Base-by-base conservation (phyloP, 1,284 basidiomycete genomes). In the Phellinidium pouzarii region DNA sequence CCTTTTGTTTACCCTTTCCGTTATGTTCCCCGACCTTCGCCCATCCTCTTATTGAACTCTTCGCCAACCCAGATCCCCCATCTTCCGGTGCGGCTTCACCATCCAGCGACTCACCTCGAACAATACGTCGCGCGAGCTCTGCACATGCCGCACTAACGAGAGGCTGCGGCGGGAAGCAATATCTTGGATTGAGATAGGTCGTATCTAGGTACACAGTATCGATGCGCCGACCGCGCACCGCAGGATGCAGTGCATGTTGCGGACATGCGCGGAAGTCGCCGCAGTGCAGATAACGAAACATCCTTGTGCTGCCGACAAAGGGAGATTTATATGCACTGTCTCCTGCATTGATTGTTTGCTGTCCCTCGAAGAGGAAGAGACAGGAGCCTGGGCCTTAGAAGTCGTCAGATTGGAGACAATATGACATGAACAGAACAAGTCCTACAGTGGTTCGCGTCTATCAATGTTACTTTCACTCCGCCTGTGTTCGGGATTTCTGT, bases 381-480 rank as follows among this genome's bases (percentile, higher is more conserved):
- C 85, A 91, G 0, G 94, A 96, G 4, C 95, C 96, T 0, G 96
- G 95, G 62, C 84, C 80, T 83, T 11, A 19, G 26, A 19, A 40
- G 5, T 7, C 19, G 14, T 20, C 23, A 29, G 36, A n/a, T n/a
- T n/a, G 17, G 19, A 20, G 4, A 40, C 4, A 7, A 14, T 17
- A 25, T 25, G 20, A 53, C 26, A 40, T 7, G 5, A 22, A 29
- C 8, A 41, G 48, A 51, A n/a, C 11, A 34, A n/a, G 17, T 64
- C 75, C 40, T 44, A 82, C 93, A 95, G 64, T 98, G 96, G 64
- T 99, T 99, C 2, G 95, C 95, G 61, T 96, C 91, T n/a, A 99
- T 91, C 38, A 93, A 80, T 0, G 93, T 97, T 1, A 97, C 94
- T 34, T 70, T 75, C 34, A 98, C 91, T 1, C 93, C 94, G 26